Evolutionary conservation across 2,329 filamentous ascomycete genomes (phyloP).

Genomic region (Sclerotinia borealis): DNA sequence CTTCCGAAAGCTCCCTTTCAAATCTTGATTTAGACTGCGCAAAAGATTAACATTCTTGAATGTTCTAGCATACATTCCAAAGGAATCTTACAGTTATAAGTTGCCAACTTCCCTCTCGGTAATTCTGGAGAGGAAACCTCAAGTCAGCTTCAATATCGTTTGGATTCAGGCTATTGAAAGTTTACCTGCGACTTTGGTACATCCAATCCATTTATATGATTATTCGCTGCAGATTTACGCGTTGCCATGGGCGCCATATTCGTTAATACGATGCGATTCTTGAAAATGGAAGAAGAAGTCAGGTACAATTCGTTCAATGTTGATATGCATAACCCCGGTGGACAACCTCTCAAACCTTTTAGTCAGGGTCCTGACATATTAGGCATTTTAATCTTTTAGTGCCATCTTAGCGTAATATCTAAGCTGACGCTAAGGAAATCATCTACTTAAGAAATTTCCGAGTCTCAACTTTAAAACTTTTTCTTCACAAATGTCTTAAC

Average conservation of each 20-base stretch:
- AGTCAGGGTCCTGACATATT: slow-evolving; percentile 1
- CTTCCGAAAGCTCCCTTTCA: slow-evolving; percentile 30
- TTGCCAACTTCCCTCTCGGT: slow-evolving; percentile 31
- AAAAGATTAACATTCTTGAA: neutral
- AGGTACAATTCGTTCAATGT: neutral
- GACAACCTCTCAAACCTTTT: neutral
- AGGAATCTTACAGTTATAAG: slow-evolving; percentile 26
- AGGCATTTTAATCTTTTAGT: neutral
- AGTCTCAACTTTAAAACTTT: slow-evolving; percentile 4
- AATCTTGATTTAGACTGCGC: slow-evolving; percentile 24
- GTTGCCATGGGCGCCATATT: slow-evolving; percentile 31
- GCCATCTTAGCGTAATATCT: slow-evolving; percentile 1
- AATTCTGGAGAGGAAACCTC: slow-evolving; percentile 19
- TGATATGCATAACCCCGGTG: neutral
- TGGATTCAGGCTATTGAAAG: slow-evolving; percentile 7
- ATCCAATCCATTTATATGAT: slow-evolving; percentile 17
- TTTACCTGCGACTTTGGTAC: slow-evolving; percentile 17
- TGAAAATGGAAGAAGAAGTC: neutral
- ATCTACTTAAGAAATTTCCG: slow-evolving; percentile 13
- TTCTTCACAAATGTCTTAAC: slow-evolving; percentile 57
- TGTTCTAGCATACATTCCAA: neutral
- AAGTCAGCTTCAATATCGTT: slow-evolving; percentile 17
- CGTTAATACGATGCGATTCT: neutral
- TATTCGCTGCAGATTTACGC: slow-evolving; percentile 20
- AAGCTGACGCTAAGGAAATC: slow-evolving; percentile 9